These are phyloP conservation scores for Coriaria nepalensis DNA, from an alignment of 306 rosid species.

Conservation along the genomic window DNA sequence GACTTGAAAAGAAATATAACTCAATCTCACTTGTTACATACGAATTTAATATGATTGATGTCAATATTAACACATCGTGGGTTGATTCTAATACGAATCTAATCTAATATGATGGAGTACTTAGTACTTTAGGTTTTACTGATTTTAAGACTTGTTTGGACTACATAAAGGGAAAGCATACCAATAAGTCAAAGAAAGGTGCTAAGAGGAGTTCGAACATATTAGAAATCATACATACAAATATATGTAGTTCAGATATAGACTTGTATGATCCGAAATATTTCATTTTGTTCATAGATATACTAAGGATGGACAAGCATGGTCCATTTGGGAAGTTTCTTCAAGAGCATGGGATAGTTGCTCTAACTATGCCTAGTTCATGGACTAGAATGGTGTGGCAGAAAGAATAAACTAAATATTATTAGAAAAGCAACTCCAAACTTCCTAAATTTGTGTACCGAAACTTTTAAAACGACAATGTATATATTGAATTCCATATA, in stretches of 20 bases:
- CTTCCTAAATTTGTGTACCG: neutral
- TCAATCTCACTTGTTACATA: neutral
- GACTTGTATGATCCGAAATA: neutral
- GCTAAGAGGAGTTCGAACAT: neutral
- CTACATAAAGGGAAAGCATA: slow-evolving; percentile 2
- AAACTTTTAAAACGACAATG: neutral
- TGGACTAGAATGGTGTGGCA: neutral
- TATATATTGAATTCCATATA: slow-evolving; percentile 3
- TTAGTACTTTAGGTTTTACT: slow-evolving; percentile 4
- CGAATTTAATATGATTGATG: slow-evolving; percentile 10
- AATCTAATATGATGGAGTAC: neutral
- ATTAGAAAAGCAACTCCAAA: neutral
- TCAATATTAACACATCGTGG: slow-evolving; percentile 6
- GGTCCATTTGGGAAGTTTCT: slow-evolving; percentile 2
- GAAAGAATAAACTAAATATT: neutral
- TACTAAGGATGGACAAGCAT: neutral
- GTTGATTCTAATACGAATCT: slow-evolving; percentile 2
- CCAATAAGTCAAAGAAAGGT: neutral
- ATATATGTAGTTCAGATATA: neutral
- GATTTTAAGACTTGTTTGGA: slow-evolving; percentile 2
- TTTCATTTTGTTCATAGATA: slow-evolving; percentile 7
- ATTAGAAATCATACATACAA: neutral
- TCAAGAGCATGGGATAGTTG: neutral
- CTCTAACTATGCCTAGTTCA: neutral
- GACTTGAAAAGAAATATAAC: slow-evolving; percentile 7